Evolutionary conservation across 768 basidiomycete species (phyloP), one percentile per base, ranked within the genome.

Genomic region (Termitomyces eurrhizus): DNA sequence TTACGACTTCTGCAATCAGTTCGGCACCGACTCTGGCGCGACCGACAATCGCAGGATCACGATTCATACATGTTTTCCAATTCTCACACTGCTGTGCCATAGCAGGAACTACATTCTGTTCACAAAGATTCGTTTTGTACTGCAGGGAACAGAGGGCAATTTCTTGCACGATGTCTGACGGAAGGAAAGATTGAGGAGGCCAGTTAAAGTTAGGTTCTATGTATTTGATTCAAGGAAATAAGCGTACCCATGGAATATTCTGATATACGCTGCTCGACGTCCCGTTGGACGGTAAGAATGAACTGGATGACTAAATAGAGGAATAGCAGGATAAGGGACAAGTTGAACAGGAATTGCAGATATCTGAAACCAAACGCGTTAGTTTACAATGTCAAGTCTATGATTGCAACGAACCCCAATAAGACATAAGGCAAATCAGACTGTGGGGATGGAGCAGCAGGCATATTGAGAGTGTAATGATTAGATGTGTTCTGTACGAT

Each of bases 51-150:
- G 88, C 86, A 57, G 95, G 93, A 78, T 98, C 95, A 61, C 92
- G 88, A 74, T 90, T 88, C 95, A 97, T 96, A 71, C 95, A 98
- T 6, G 85, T 83, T 69, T 96, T 92, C 96, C 96, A 98, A 62
- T 83, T 83, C 51, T 82, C 82, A 73, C 96, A 99, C 71, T 90
- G 88, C 45, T 85, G 83, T 50, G 85, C 81, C 90, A 98, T 91
- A 14, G 92, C 93, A 36, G 96, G 97, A 13, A 96, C 82, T 36
- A 90, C 82, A 65, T 82, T 86, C 14, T 72, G 69, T 45, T 83
- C 86, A 73, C 96, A 98, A 24, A 89, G 80, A 73, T 97, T 98
- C 62, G 86, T 84, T 71, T 86, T 86, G 79, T 89, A 90, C 58
- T 88, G 83, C 24, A 86, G 74, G 4, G 92, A 83, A 75, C 96